Conservation (phyloP, 2,329 filamentous ascomycete genomes). For the Fusarium caatingaense region DNA sequence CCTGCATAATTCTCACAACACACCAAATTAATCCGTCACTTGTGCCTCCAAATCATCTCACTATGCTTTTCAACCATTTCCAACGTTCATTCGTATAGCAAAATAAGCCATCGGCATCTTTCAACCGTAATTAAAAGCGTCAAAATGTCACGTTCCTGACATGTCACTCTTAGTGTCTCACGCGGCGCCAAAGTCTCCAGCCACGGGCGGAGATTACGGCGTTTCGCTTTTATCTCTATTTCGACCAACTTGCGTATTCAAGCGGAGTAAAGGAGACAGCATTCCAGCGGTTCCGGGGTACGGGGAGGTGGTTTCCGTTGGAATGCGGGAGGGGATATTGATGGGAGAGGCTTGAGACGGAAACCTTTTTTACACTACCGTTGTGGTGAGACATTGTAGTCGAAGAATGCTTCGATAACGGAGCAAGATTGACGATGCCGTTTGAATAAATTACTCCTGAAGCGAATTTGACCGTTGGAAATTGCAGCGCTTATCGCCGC, state of each 20-base stretch:
- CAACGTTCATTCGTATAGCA: background rate
- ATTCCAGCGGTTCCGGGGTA: background rate
- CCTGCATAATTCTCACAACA: slow-evolving; percentile 1
- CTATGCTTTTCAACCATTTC: rapidly evolving
- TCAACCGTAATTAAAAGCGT: background rate
- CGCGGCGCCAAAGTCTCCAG: slow-evolving; percentile 8
- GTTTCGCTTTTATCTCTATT: background rate
- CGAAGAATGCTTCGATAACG: too few relatives aligned
- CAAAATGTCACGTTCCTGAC: slow-evolving; percentile 11
- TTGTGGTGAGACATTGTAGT: background rate
- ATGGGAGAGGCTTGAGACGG: too few relatives aligned
- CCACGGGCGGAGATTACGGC: slow-evolving; percentile 3
- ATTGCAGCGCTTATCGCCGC: background rate
- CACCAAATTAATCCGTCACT: background rate
- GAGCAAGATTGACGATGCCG: too few relatives aligned
- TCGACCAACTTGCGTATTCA: background rate
- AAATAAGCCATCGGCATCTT: background rate
- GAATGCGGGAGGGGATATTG: background rate
- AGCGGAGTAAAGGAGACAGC: background rate
- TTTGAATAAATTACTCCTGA: background rate
- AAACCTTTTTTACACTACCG: background rate
- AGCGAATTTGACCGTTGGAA: rapidly evolving
- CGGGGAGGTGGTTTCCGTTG: background rate
- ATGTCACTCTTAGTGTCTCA: background rate
- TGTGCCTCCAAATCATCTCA: too few relatives aligned